These are phyloP conservation scores for Gamarada debralockiae DNA, from an alignment of 495 filamentous ascomycete species.

Conservation along the genomic window DNA sequence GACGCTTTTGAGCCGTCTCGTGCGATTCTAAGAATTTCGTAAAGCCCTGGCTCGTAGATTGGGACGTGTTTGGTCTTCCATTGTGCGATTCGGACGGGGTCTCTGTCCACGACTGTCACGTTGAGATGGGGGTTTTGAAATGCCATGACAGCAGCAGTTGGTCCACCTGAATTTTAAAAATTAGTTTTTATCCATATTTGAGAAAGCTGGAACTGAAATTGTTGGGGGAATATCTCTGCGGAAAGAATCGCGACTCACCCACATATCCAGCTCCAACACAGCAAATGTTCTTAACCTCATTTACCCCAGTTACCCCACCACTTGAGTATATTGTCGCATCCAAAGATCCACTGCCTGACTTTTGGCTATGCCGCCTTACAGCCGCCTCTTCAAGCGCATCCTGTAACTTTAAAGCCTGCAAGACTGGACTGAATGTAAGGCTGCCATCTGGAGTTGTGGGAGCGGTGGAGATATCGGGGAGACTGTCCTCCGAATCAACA, in stretches of 20 bases:
- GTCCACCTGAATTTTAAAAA: constrained; percentile 54
- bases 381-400: constrained; percentile 24
- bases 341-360: constrained; percentile 1
- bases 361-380: constrained; percentile 2
- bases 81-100: constrained; percentile 56
- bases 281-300: constrained; percentile 57
- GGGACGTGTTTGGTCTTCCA: constrained; percentile 75
- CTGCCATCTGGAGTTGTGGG: constrained; percentile 53
- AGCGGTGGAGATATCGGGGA: constrained; percentile 36
- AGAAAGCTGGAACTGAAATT: neutral
- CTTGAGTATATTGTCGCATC: constrained; percentile 57
- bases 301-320: constrained; percentile 32
- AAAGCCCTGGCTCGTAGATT: constrained; percentile 71
- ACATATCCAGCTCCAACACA: constrained; percentile 66
- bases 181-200: neutral
- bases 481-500: constrained; percentile 18
- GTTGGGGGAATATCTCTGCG: constrained; percentile 17
- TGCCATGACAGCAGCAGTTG: constrained; percentile 72
- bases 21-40: constrained; percentile 59
- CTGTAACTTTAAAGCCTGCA: constrained; percentile 29
- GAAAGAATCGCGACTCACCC: constrained; percentile 47
- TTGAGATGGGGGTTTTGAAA: constrained; percentile 62
- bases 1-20: constrained; percentile 53
- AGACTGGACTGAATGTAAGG: constrained; percentile 38
- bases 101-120: constrained; percentile 71